These are phyloP conservation scores for Panicum hallii DNA, from an alignment of 202 grass and related monocot genomes.

Conservation along the genomic window DNA sequence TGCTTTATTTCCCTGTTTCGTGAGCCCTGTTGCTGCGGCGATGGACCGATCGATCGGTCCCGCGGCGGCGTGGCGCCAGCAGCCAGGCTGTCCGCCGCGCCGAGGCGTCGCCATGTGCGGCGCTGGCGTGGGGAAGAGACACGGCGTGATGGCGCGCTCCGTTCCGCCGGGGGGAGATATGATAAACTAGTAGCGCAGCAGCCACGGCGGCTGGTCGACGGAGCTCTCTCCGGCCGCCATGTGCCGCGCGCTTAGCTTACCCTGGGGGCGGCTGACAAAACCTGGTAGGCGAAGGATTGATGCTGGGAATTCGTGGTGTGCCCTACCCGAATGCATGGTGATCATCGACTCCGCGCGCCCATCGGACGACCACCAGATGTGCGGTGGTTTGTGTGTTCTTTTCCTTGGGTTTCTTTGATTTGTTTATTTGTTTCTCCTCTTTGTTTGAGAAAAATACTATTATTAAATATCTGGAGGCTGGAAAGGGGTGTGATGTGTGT, in stretches of 20 bases:
- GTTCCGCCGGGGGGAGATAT: slow-evolving; percentile 49
- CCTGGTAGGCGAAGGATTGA: not conserved
- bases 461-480: not conserved
- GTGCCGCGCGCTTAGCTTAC: not conserved
- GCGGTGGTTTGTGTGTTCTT: not conserved
- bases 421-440: not conserved
- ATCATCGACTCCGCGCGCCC: not conserved
- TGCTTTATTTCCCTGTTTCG: not conserved
- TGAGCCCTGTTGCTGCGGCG: not conserved
- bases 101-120: slow-evolving; percentile 28
- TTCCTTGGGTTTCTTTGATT: not conserved
- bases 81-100: slow-evolving; percentile 15
- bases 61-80: not conserved
- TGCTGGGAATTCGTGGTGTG: not conserved
- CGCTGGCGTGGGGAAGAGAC: not conserved
- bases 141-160: slow-evolving; percentile 46
- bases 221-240: slow-evolving; percentile 26
- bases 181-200: not conserved
- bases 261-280: not conserved
- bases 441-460: not conserved
- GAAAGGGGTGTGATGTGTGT: not conserved
- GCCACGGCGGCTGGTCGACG: not conserved
- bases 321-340: not conserved
- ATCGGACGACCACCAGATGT: slow-evolving; percentile 4
- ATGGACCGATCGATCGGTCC: not conserved